Base-by-base conservation (phyloP, 305 asterid genomes). In the Vinca major region DNA sequence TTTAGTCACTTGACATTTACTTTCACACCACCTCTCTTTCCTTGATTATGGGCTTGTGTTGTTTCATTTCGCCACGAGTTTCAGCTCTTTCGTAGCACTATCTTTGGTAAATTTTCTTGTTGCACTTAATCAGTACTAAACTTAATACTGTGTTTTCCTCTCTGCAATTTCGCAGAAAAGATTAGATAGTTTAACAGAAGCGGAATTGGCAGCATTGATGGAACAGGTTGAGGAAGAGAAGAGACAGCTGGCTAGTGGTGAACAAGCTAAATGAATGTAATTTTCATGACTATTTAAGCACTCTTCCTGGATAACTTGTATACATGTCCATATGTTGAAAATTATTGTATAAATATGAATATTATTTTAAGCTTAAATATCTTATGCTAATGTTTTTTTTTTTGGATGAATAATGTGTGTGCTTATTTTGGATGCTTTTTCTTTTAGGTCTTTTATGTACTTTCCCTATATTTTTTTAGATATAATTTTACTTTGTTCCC, bases 161-260 rank as follows among this genome's bases (percentile, higher is more conserved):
- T 55, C 60, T 12, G 33, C 7, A 19, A 10, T 44, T 44, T 49
- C 58, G 55, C 95, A 92, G 97, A 92, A 92, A 86, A 83, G 97
- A 52, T 62, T 92, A 79, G 97, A 90, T 83, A 89, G 97, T 85
- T 84, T 90, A 77, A 92, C 95, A 62, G 92, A 92, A 82, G 96
- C 95, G 40, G 98, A 90, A 83, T 73, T 86, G 48, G 80, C 79
- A 79, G 87, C 79, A 74, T 72, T 92, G 85, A 78, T 88, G n/a
- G 90, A 90, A 78, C 96, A 92, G 75, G 96, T 90, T 50, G 97
- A 90, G 82, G 98, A 92, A 86, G 98, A 90, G 85, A 92, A 90
- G 85, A 83, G 76, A 55, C 80, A 80, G 3, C 70, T 84, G 75
- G 79, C 80, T 26, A 26, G 33, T 51, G 83, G 86, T 0, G 86